Evolutionary conservation across 371 early-diverging fungal species (phyloP), one percentile per base, ranked within the genome.

Genomic region (Mucor saturninus): DNA sequence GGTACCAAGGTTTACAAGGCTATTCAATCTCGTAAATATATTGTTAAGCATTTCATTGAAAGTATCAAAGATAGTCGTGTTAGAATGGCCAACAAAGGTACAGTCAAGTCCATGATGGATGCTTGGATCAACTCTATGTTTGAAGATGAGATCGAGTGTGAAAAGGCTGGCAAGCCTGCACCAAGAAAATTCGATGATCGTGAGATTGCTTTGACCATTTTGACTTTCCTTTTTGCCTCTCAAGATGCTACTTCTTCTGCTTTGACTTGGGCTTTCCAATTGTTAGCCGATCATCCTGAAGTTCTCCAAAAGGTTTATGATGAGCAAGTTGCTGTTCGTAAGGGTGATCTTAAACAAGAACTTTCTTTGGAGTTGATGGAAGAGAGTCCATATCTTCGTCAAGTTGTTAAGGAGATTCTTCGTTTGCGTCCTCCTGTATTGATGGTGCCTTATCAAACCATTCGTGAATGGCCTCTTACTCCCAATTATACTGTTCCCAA

Each of bases 1-100:
- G 82, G 82, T 39, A 83, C 84, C 67, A 81, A 81, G 54, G 84
- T 83, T 1, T 83, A 77, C 62, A 74, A 79, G 65, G 84, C 84
- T 30, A 78, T 78, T 30, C 76, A 78, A 15, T 79, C 84, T 30
- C 80, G 84, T 49, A 74, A 83, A 56, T 83, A 74, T 61, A 83
- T 83, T 64, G 76, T 80, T 49, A 67, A 79, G 13, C 73, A 75
- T 26, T 83, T 83, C 53, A 74, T 79, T 39, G 79, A 79, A 32
- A 55, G 69, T 45, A 67, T 82, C 51, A 67, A 77, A 51, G 77
- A 79, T 45, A 59, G 69, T 28, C 77, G 82, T 56, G 54, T 66
- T 13, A 70, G 82, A 57, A 74, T 82, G 74, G 74, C 67, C n/a
- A 52, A 64, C 3, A 48, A 61, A 11, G 75, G 73, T 11, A 74